Conservation (phyloP, 192 early-diverging fungal genomes). For the Coemansia sp. region DNA sequence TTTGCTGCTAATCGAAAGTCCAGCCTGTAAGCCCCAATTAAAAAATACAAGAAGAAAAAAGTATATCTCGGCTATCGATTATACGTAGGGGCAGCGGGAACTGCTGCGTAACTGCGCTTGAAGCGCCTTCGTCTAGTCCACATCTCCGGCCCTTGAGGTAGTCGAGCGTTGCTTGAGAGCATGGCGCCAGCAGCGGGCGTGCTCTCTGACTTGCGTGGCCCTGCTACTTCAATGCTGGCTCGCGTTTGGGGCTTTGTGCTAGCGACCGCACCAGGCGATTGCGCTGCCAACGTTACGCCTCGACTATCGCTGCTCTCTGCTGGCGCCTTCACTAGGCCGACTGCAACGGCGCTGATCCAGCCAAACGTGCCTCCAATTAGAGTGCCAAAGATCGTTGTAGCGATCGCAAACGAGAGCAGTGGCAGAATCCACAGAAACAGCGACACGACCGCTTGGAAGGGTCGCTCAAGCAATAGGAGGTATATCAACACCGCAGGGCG, state of each 20-base stretch:
- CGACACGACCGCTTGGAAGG: constrained; percentile 22
- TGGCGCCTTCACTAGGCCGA: constrained; percentile 1
- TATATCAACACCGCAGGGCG: constrained; percentile 40
- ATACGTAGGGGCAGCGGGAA: not conserved
- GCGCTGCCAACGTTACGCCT: not conserved
- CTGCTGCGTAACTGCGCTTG: not conserved
- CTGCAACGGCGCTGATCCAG: constrained; percentile 35
- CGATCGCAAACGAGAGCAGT: constrained; percentile 24
- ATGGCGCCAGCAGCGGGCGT: not conserved
- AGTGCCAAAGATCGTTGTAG: constrained; percentile 22
- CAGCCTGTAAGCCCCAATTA: no score
- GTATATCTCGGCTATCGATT: not conserved
- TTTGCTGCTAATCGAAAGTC: no score
- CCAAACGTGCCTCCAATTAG: constrained; percentile 38
- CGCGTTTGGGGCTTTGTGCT: not conserved
- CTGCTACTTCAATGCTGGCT: not conserved
- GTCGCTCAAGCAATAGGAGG: constrained; percentile 42
- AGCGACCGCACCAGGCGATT: not conserved
- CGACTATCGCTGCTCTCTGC: not conserved
- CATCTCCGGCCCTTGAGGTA: not conserved
- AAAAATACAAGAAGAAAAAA: not conserved
- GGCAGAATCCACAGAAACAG: constrained; percentile 46
- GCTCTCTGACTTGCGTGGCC: not conserved
- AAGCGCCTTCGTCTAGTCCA: constrained; percentile 10
- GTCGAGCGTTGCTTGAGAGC: not conserved